Conservation (phyloP, 1,284 basidiomycete genomes). For the Schizophyllum amplum region DNA sequence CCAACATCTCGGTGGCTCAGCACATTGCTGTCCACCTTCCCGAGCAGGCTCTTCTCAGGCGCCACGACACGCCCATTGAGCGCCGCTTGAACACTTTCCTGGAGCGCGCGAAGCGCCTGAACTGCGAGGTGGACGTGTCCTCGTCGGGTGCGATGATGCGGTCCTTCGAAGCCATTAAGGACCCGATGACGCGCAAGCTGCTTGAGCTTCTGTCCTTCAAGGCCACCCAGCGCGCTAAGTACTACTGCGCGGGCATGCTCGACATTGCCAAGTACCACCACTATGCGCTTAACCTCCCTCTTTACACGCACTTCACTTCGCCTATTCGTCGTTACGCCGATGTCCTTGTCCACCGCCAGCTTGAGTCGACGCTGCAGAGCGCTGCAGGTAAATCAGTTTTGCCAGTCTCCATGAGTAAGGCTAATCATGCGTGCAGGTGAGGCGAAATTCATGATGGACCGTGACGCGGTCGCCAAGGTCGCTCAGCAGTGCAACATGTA, state of each 20-base stretch:
- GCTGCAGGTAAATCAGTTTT: slow-evolving; percentile 18
- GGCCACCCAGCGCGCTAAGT: slow-evolving; percentile 88
- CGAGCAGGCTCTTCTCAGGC: slow-evolving; percentile 89
- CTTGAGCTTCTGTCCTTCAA: slow-evolving; percentile 82
- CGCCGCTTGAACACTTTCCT: slow-evolving; percentile 77
- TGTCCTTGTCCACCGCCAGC: slow-evolving; percentile 92
- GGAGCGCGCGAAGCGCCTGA: slow-evolving; percentile 77
- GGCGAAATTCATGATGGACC: slow-evolving; percentile 92
- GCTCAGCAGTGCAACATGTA: slow-evolving; percentile 97
- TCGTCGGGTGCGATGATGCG: slow-evolving; percentile 79
- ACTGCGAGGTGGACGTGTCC: slow-evolving; percentile 75
- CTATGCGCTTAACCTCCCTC: slow-evolving; percentile 83
- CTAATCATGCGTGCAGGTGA: slow-evolving; percentile 37
- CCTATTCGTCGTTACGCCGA: slow-evolving; percentile 94
- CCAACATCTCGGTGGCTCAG: slow-evolving; percentile 87
- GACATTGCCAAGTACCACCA: slow-evolving; percentile 98
- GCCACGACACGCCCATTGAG: slow-evolving; percentile 90
- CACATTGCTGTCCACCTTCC: slow-evolving; percentile 91
- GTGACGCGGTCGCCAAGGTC: slow-evolving; percentile 94
- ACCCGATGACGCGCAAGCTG: slow-evolving; percentile 66
- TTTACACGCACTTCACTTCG: slow-evolving; percentile 98
- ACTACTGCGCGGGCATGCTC: slow-evolving; percentile 98
- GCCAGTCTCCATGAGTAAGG: slow-evolving; percentile 1
- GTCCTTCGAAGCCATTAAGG: slow-evolving; percentile 68
- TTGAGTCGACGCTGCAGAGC: slow-evolving; percentile 84